Conservation (phyloP, 768 basidiomycete species). For the Hericium alpestre region DNA sequence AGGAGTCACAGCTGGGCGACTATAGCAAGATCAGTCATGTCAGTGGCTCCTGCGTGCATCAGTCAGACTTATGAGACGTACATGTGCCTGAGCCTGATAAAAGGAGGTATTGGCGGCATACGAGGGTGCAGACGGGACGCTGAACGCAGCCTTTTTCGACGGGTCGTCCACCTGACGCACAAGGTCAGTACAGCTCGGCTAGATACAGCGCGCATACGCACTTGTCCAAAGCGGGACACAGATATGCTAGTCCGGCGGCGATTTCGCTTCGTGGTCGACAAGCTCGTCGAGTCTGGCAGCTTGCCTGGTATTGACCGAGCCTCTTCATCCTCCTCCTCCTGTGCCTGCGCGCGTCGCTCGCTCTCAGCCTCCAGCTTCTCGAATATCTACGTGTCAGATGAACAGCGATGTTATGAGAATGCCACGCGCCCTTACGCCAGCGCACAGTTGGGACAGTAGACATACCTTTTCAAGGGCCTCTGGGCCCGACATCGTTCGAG, state of each 20-base stretch:
- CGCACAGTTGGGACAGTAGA: not conserved
- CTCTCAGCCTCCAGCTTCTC: slow-evolving; percentile 47
- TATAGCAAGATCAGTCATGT: not conserved
- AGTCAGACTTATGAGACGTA: not conserved
- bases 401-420: too few species aligned
- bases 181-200: not conserved
- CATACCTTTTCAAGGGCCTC: slow-evolving; percentile 13
- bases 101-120: slow-evolving; percentile 15
- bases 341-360: slow-evolving; percentile 32
- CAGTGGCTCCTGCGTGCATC: not conserved
- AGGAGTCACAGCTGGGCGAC: slow-evolving; percentile 19
- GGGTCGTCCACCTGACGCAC: slow-evolving; percentile 4
- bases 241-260: slow-evolving; percentile 42
- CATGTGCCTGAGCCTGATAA: slow-evolving; percentile 18
- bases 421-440: not conserved
- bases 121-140: slow-evolving; percentile 13
- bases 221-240: slow-evolving; percentile 53
- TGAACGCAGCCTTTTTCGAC: slow-evolving; percentile 2
- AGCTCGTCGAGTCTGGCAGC: slow-evolving; percentile 2
- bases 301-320: slow-evolving; percentile 1
- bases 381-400: slow-evolving; percentile 34
- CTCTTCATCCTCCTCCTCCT: slow-evolving; percentile 18
- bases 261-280: slow-evolving; percentile 14
- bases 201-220: slow-evolving; percentile 16
- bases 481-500: slow-evolving; percentile 1